phyloP scores from a whole-genome alignment of 768 basidiomycete species.

The Cystofilobasidium ferigula region DNA sequence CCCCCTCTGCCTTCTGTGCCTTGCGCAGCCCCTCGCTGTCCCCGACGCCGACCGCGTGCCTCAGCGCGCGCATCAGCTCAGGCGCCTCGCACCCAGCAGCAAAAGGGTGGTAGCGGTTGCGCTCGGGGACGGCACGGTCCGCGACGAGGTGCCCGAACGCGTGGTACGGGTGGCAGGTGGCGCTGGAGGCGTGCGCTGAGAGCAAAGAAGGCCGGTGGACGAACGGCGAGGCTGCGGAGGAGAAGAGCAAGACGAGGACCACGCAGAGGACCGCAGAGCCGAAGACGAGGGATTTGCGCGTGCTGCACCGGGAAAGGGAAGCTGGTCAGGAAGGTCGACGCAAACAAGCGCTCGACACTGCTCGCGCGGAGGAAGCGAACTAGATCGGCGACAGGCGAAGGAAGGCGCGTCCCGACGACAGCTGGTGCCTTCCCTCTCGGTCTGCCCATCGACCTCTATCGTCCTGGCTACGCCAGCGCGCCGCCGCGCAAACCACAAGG shows the following conservation, averaged over 20 bases:
- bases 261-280: too few relatives aligned
- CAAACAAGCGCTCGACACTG: too few relatives aligned
- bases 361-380: too few relatives aligned
- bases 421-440: too few relatives aligned
- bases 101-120: slow-evolving; percentile 29
- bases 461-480: too few relatives aligned
- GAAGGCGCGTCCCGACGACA: too few relatives aligned
- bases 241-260: background rate
- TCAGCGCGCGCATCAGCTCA: slow-evolving; percentile 21
- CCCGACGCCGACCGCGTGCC: slow-evolving; percentile 17
- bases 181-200: background rate
- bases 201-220: background rate
- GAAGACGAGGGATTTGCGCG: background rate
- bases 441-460: too few relatives aligned
- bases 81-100: slow-evolving; percentile 24
- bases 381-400: too few relatives aligned
- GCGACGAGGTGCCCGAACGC: slow-evolving; percentile 27
- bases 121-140: slow-evolving; percentile 20
- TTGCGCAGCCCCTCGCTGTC: background rate
- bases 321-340: background rate
- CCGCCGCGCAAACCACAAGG: background rate
- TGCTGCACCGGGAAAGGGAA: background rate
- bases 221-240: background rate
- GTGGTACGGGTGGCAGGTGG: slow-evolving; percentile 27
- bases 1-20: background rate